A percentile compares a stretch with the other conserved stretches of the same genome.
Conservation (phyloP, 2,329 filamentous ascomycete species). For the Thermoascus crustaceus region DNA sequence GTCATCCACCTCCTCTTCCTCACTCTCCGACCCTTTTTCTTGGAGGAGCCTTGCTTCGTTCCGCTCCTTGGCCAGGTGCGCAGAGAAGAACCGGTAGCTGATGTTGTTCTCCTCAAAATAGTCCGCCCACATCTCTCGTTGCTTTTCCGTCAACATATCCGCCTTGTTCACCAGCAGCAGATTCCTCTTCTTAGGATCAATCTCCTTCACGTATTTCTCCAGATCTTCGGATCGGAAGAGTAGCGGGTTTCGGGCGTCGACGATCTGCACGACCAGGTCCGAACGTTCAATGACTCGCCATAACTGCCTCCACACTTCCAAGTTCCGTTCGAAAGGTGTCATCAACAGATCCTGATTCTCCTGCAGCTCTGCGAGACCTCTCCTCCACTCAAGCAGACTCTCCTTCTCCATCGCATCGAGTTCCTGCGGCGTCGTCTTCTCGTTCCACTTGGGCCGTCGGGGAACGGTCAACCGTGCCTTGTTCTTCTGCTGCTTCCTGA, state of each 20-base stretch:
- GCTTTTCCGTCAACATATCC: conserved; percentile 91
- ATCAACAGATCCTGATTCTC: conserved; percentile 91
- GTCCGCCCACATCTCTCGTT: conserved; percentile 75
- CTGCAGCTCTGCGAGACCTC: conserved; percentile 83
- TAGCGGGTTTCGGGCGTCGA: conserved; percentile 89
- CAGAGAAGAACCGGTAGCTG: conserved; percentile 93
- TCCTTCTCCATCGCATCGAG: conserved; percentile 73
- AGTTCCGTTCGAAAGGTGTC: conserved; percentile 94
- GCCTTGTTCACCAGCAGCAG: conserved; percentile 94
- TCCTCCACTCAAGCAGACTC: conserved; percentile 76
- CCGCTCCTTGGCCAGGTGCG: conserved; percentile 78
- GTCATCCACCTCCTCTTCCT: conserved; percentile 39
- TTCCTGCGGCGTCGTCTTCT: conserved; percentile 71
- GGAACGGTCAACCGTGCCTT: conserved; percentile 76
- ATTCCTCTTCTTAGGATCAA: conserved; percentile 81
- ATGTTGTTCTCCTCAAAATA: conserved; percentile 76
- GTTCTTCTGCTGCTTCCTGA: conserved; percentile 78
- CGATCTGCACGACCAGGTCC: conserved; percentile 94
- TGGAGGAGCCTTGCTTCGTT: conserved; percentile 63
- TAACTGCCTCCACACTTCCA: conserved; percentile 95
- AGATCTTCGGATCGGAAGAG: conserved; percentile 92
- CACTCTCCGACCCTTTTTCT: conserved; percentile 23
- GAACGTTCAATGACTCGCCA: conserved; percentile 98
- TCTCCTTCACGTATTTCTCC: conserved; percentile 87
- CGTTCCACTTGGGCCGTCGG: conserved; percentile 80